These are phyloP conservation scores for Waltergamsia citrina DNA, from an alignment of 2,329 filamentous ascomycete species.

Conservation along the genomic window DNA sequence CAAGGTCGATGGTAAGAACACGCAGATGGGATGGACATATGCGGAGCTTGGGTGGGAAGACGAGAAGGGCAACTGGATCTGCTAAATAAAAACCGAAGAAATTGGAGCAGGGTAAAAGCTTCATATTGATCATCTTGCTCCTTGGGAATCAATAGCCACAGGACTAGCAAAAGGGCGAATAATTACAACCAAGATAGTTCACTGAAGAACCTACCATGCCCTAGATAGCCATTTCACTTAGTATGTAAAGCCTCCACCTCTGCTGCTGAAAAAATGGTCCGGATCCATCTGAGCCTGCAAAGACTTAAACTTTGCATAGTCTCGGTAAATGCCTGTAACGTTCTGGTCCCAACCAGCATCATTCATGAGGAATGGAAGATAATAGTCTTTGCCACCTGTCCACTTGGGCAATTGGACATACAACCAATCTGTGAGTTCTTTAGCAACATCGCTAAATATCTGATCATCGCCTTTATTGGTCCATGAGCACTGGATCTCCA, in stretches of 20 bases:
- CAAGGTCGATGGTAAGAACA: constrained; percentile 12
- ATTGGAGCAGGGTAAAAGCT: background rate
- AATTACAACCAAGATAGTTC: no score
- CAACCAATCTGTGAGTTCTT: constrained; percentile 10
- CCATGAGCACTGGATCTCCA: constrained; percentile 16
- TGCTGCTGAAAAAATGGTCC: constrained; percentile 13
- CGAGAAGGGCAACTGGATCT: constrained; percentile 16
- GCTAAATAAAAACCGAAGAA: no score
- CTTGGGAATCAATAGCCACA: no score
- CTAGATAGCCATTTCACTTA: no score
- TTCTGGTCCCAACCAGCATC: constrained; percentile 22
- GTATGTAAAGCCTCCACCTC: constrained; percentile 15
- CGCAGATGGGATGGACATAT: constrained; percentile 12
- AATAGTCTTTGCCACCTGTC: constrained; percentile 10
- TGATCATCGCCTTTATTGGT: constrained; percentile 9
- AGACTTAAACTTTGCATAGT: constrained; percentile 17
- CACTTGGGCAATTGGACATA: constrained; percentile 11
- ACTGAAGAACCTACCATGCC: no score
- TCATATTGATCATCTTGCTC: background rate
- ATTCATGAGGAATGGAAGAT: constrained; percentile 21
- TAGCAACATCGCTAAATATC: constrained; percentile 8
- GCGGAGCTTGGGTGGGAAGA: constrained; percentile 17
- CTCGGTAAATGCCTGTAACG: constrained; percentile 15
- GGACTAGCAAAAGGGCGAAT: no score
- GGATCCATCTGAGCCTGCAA: constrained; percentile 20